Evolutionary conservation across 1,284 basidiomycete genomes (phyloP), one percentile per base, ranked within the genome.

Genomic region (Cryptococcus sp.): DNA sequence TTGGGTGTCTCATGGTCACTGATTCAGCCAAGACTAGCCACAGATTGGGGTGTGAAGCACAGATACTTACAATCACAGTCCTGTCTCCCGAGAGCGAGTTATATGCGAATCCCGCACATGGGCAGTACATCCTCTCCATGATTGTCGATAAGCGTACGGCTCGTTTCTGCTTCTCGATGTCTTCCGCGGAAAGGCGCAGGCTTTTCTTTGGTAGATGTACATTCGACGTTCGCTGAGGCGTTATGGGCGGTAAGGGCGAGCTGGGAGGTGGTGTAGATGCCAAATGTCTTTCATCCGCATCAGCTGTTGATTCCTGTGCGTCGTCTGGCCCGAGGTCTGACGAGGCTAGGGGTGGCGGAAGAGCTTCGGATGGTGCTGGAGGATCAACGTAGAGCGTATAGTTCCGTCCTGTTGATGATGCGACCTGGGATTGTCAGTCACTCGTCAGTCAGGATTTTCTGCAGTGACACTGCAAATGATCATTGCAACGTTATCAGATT

Each of bases 31-130:
- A 7, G 26, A 47, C 20, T 37, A 48, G 34, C 34, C 45, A 47
- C 52, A 41, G 44, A 13, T 23, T 3, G 20, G n/a, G 39, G 17
- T 4, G 23, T 39, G 16, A 19, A 5, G 7, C n/a, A 22, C 20
- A 19, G 3, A n/a, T 15, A 63, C 72, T 68, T 46, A 73, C 75
- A 34, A 76, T 52, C 3, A 69, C 57, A 26, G 63, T 70, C 43
- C 59, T 58, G 17, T 66, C 71, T 2, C 67, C 65, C 15, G 62
- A 57, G 5, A 76, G 57, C 20, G 71, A 65, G 50, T 75, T 72
- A 66, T 69, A 74, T 20, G 64, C 63, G 50, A 68, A 77, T 2
- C 75, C 73, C 11, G 72, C 58, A 58, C 75, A 77, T 5, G 75
- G 73, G 54, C 75, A 77, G 57, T 70, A 75, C 65, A 71, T 64